phyloP scores from a whole-genome alignment of 1,284 basidiomycete genomes.

The Pseudozyma thailandica region DNA sequence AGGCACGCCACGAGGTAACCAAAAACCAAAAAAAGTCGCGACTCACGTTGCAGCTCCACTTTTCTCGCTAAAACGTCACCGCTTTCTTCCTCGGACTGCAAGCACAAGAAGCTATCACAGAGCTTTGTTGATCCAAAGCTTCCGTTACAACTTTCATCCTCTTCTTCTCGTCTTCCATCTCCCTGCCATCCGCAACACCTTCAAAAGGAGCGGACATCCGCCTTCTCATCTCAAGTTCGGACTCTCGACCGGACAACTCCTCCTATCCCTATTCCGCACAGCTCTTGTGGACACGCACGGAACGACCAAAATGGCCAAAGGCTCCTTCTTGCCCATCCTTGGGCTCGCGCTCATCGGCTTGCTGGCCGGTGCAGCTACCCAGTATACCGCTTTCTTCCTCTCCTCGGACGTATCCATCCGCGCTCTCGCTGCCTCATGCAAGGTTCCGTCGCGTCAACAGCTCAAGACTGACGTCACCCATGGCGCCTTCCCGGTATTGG shows the following conservation, averaged over 20 bases:
- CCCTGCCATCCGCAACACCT: neutral
- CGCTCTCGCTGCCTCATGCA: slow-evolving; percentile 13
- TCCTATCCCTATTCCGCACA: neutral
- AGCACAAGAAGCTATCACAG: no score
- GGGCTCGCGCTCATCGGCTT: slow-evolving; percentile 29
- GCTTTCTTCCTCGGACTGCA: neutral
- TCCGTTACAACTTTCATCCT: neutral
- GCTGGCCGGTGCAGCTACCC: slow-evolving; percentile 27
- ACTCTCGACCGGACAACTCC: neutral
- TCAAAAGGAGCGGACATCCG: neutral
- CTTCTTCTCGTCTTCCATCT: neutral
- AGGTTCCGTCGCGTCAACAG: slow-evolving; percentile 34
- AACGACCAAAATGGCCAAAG: slow-evolving; percentile 25
- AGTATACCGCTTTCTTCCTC: slow-evolving; percentile 23
- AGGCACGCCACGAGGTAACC: no score
- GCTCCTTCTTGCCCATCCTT: slow-evolving; percentile 31
- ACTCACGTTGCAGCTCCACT: neutral
- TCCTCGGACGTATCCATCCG: slow-evolving; percentile 25
- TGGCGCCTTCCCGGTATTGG: slow-evolving; percentile 28
- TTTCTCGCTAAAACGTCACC: neutral
- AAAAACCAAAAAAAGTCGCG: slow-evolving; percentile 5
- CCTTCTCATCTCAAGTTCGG: neutral
- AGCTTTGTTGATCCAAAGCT: no score
- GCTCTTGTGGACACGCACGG: neutral
- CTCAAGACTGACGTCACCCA: slow-evolving; percentile 38